Conservation (phyloP, 306 rosid species). For the Prinsepia uniflora region DNA sequence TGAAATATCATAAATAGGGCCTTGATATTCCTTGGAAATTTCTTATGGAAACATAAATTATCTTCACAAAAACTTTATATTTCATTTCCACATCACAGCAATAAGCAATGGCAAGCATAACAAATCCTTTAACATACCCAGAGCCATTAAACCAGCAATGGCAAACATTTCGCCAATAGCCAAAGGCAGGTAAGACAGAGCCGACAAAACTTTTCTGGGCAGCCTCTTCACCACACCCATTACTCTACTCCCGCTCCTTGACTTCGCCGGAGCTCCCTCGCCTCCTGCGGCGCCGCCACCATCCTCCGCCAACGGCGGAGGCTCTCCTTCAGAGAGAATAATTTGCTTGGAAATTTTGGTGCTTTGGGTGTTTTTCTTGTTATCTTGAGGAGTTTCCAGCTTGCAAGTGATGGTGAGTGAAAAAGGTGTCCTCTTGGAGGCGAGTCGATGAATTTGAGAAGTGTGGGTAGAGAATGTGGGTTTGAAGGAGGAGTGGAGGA, state of each 20-base stretch:
- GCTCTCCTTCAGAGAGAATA: constrained; percentile 58
- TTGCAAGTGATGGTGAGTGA: constrained; percentile 39
- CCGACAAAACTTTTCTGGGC: constrained; percentile 48
- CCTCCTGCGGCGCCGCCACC: constrained; percentile 15
- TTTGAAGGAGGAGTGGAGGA: constrained; percentile 35
- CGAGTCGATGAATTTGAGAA: constrained; percentile 5
- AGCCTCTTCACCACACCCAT: constrained; percentile 41
- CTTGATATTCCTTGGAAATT: background rate
- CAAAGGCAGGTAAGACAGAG: constrained; percentile 82
- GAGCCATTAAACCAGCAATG: constrained; percentile 76
- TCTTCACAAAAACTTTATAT: background rate
- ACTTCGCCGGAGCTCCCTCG: constrained; percentile 30
- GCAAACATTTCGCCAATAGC: constrained; percentile 94
- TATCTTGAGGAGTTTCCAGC: constrained; percentile 49
- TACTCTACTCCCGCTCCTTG: constrained; percentile 34
- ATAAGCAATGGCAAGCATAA: background rate
- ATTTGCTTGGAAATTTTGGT: constrained; percentile 51
- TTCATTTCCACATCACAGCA: background rate
- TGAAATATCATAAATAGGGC: background rate
- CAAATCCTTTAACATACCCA: constrained; percentile 43
- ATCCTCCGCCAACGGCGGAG: constrained; percentile 56
- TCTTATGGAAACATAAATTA: no score
- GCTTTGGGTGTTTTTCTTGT: constrained; percentile 30
- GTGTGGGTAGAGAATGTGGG: constrained; percentile 25
- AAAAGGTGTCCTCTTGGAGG: constrained; percentile 21